Base-by-base conservation (phyloP, 306 rosid genomes). In the Oemleria cerasiformis region DNA sequence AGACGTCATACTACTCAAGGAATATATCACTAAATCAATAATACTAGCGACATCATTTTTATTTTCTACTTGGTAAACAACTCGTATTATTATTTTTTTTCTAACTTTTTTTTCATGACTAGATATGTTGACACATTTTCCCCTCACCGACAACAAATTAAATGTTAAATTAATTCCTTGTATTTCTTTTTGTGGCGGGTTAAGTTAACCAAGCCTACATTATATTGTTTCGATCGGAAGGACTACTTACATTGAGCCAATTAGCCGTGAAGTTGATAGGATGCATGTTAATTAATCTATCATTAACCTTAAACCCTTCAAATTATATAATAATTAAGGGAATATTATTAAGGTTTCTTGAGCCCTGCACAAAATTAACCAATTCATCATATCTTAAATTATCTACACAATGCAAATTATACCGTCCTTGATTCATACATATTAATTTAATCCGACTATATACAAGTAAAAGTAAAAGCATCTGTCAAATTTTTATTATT, bases 251-350 rank as follows among this genome's bases (percentile, higher is more conserved):
- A 30, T 42, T 68, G 25, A 55, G 34, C 69, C 70, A 50, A 57
- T 30, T 30, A 48, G 41, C 38, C 12, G n/a, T 4, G 53, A n/a
- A n/a, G n/a, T n/a, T n/a, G n/a, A n/a, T n/a, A n/a, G n/a, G n/a
- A 34, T 49, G 2, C 53, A 17, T 53, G 36, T 34, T 70, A 63
- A 70, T 65, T 70, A 63, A 70, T 65, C 38, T 30, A 65, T 73
- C 40, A 63, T 14, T 49, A 21, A 42, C 77, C 74, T 75, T 71
- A 76, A 75, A 65, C n/a, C 75, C 73, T 79, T 30, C 36, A 30
- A 30, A 30, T 30, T 30, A 30, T 30, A 30, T 30, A 30, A 30
- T 30, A 30, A 62, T 65, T 70, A 78, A 65, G 30, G 63, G 25
- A 13, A 69, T 56, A 47, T 12, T 16, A 20, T 65, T 56, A 48